Evolutionary conservation across 2,329 filamentous ascomycete genomes (phyloP).

Genomic region (Lasiodiplodia gonubiensis): DNA sequence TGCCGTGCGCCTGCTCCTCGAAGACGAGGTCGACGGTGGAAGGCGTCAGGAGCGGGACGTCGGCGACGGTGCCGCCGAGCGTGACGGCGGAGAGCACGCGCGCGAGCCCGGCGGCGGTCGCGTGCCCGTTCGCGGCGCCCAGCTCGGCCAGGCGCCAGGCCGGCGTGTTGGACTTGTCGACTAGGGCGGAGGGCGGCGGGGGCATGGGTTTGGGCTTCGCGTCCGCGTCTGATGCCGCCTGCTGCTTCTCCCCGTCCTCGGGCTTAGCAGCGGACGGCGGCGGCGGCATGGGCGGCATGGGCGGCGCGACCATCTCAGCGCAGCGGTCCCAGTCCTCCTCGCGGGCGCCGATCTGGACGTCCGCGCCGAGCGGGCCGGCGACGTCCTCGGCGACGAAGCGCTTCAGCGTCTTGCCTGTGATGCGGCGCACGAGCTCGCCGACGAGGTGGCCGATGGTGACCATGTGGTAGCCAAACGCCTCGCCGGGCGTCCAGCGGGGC

Average conservation of each 20-base stretch:
- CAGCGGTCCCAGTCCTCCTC: not conserved
- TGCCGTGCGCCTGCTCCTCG: not conserved
- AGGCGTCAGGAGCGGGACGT: conserved; percentile 45
- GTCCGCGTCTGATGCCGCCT: too few species aligned
- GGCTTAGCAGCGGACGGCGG: not conserved
- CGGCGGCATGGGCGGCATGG: not conserved
- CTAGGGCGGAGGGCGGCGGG: not conserved
- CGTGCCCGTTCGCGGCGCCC: conserved; percentile 6
- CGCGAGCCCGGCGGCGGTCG: conserved; percentile 52
- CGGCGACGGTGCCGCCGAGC: conserved; percentile 41
- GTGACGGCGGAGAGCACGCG: conserved; percentile 51
- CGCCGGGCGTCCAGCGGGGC: conserved; percentile 15
- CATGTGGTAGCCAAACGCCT: conserved; percentile 9
- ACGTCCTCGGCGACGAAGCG: conserved; percentile 21
- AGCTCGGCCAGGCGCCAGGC: not conserved
- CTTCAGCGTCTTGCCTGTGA: not conserved
- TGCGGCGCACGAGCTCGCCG: not conserved
- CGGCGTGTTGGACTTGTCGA: conserved; percentile 9
- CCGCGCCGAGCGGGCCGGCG: conserved; percentile 6
- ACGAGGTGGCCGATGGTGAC: conserved; percentile 7
- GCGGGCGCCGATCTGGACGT: conserved; percentile 11
- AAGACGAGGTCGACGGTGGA: not conserved
- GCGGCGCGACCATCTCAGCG: conserved; percentile 8
- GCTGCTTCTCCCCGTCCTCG: too few species aligned
- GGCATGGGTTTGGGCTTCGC: not conserved